Conservation (phyloP, 345 rosid species). For the Abelmoschus esculentus region DNA sequence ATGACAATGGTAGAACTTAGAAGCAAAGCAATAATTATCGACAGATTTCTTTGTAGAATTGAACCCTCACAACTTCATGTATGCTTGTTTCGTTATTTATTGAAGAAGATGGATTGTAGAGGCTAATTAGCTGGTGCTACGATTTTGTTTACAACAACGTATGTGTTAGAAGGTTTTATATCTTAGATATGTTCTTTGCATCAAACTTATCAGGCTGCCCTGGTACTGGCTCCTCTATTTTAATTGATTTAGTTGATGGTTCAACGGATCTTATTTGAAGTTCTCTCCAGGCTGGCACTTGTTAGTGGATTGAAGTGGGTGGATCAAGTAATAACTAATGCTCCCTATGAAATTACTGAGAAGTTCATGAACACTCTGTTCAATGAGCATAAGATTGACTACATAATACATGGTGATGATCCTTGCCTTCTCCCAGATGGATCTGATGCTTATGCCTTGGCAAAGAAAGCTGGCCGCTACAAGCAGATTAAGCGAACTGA, state of each 20-base stretch:
- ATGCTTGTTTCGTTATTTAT: not conserved
- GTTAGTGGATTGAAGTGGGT: slow-evolving; percentile 96
- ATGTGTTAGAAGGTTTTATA: not conserved
- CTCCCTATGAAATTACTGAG: slow-evolving; percentile 88
- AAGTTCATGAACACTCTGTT: slow-evolving; percentile 75
- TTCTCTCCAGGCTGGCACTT: slow-evolving; percentile 57
- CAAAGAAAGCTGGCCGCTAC: slow-evolving; percentile 85
- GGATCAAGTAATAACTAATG: slow-evolving; percentile 80
- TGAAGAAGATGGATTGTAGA: not conserved
- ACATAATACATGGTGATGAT: slow-evolving; percentile 90
- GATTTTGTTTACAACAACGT: not conserved
- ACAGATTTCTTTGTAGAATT: not conserved
- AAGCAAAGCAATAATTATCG: not conserved
- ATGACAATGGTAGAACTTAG: too few relatives aligned
- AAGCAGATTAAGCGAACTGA: slow-evolving; percentile 95
- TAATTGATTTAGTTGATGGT: not conserved
- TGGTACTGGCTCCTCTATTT: not conserved
- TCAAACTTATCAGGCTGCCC: not conserved
- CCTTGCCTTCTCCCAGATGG: slow-evolving; percentile 96
- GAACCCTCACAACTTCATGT: not conserved
- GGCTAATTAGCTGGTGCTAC: not conserved
- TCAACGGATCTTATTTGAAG: slow-evolving; percentile 17
- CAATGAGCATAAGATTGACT: slow-evolving; percentile 75
- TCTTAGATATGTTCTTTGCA: not conserved
- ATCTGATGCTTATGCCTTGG: slow-evolving; percentile 84